Evolutionary conservation across 495 filamentous ascomycete genomes (phyloP).

Genomic region (Aspergillus carlsbadensis): DNA sequence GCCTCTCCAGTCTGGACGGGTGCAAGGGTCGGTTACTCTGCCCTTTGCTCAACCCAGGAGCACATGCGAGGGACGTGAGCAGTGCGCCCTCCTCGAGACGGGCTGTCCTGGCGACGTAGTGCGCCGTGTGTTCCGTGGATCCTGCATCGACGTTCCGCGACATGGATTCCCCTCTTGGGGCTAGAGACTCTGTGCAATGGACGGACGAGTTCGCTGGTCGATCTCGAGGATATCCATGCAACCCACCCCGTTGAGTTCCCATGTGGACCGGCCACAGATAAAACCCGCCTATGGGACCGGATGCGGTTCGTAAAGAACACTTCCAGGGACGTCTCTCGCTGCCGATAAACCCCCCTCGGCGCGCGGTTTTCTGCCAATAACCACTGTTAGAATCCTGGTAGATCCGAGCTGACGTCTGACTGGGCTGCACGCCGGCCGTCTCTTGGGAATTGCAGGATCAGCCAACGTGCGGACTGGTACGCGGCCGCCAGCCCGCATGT

Average conservation of each 20-base stretch:
- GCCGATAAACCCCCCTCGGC: not conserved
- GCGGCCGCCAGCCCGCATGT: too few species aligned
- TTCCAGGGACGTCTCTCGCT: not conserved
- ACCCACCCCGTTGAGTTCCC: not conserved
- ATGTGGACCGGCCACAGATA: not conserved
- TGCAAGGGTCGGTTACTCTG: not conserved
- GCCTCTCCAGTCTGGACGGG: not conserved
- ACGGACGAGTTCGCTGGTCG: not conserved
- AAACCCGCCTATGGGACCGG: not conserved
- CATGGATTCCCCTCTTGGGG: not conserved
- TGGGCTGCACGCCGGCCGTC: not conserved
- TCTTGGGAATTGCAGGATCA: not conserved
- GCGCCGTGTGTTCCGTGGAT: not conserved
- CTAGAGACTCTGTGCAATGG: not conserved
- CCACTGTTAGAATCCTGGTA: not conserved
- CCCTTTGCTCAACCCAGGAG: not conserved
- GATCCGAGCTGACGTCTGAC: conserved; percentile 1
- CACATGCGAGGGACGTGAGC: not conserved
- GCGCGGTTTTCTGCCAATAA: not conserved
- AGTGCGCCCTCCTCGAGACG: not conserved
- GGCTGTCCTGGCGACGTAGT: not conserved
- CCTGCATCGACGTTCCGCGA: not conserved
- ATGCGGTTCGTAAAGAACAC: not conserved
- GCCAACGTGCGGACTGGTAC: not conserved
- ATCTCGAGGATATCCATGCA: not conserved